Evolutionary conservation across 2,329 filamentous ascomycete genomes (phyloP).

Genomic region (Parastagonospora avenae): DNA sequence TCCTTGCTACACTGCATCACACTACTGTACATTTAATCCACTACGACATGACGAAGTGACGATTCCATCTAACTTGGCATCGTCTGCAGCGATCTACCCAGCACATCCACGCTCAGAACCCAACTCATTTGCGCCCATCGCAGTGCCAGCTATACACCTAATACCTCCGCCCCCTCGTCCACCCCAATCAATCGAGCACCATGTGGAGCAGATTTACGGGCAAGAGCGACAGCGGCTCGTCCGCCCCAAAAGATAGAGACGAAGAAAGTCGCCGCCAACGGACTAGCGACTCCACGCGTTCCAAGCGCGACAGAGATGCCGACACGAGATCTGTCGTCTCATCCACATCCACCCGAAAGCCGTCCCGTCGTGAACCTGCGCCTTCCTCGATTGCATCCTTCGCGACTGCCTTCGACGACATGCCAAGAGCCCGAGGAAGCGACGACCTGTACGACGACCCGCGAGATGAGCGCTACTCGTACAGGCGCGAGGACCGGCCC

Average conservation of each 20-base stretch:
- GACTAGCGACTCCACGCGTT: conserved; percentile 31
- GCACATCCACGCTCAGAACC: conserved; percentile 15
- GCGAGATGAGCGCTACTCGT: conserved; percentile 29
- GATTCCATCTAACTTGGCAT: conserved; percentile 22
- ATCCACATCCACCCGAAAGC: conserved; percentile 40
- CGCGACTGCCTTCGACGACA: conserved; percentile 46
- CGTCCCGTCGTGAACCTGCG: conserved; percentile 36
- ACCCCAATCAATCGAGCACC: conserved; percentile 13
- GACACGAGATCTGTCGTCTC: conserved; percentile 44
- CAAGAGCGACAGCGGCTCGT: conserved; percentile 42
- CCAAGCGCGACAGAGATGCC: conserved; percentile 36
- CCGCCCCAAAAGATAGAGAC: conserved; percentile 31
- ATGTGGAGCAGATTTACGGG: conserved; percentile 49
- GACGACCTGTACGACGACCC: conserved; percentile 42
- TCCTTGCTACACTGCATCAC: conserved; percentile 15
- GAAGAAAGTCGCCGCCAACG: conserved; percentile 32
- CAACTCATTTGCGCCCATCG: conserved; percentile 27
- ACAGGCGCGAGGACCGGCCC: conserved; percentile 33
- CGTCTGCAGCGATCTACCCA: conserved; percentile 33
- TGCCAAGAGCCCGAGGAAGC: conserved; percentile 32
- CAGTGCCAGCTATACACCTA: conserved; percentile 16
- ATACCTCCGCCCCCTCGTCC: conserved; percentile 22
- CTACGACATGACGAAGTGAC: conserved; percentile 23
- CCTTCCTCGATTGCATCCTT: conserved; percentile 46
- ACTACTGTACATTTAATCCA: conserved; percentile 16